Conservation (phyloP, 2,329 filamentous ascomycete genomes). For the Harringtonia lauricola region DNA sequence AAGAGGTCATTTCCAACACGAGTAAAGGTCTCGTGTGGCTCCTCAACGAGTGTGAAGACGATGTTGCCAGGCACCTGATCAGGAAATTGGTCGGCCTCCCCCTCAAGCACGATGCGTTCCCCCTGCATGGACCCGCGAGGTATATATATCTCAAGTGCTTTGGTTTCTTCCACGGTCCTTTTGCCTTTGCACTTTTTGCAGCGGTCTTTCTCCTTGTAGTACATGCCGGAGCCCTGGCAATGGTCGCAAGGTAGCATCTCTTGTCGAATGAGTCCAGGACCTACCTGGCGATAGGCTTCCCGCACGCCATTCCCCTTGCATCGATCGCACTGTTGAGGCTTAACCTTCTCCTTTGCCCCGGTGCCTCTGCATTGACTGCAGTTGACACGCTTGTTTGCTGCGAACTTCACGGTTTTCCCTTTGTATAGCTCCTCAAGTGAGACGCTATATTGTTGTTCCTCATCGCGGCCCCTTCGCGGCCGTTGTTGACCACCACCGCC, state of each 20-base stretch:
- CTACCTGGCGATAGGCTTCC: conserved; percentile 70
- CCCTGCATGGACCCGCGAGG: conserved; percentile 77
- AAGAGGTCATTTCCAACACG: conserved; percentile 77
- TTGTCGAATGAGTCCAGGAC: conserved; percentile 75
- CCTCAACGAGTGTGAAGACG: conserved; percentile 76
- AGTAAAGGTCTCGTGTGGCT: conserved; percentile 69
- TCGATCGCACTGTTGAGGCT: conserved; percentile 68
- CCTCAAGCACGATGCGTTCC: conserved; percentile 80
- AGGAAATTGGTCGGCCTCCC: conserved; percentile 87
- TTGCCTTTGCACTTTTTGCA: conserved; percentile 99
- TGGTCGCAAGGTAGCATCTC: conserved; percentile 70
- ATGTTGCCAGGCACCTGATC: conserved; percentile 88
- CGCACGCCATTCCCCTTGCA: conserved; percentile 74
- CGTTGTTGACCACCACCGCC: conserved; percentile 37
- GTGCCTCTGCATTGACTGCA: conserved; percentile 80
- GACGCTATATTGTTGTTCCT: conserved; percentile 86
- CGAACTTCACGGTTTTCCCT: conserved; percentile 95
- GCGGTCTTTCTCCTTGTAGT: conserved; percentile 91
- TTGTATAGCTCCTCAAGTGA: conserved; percentile 93
- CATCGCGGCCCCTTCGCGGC: conserved; percentile 64
- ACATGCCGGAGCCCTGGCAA: conserved; percentile 74
- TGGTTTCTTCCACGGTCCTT: conserved; percentile 76
- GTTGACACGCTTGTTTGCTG: conserved; percentile 86
- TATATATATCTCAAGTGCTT: conserved; percentile 93
- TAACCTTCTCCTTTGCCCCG: conserved; percentile 86